Base-by-base conservation (phyloP, 768 basidiomycete genomes). In the Boletus subparvulus region DNA sequence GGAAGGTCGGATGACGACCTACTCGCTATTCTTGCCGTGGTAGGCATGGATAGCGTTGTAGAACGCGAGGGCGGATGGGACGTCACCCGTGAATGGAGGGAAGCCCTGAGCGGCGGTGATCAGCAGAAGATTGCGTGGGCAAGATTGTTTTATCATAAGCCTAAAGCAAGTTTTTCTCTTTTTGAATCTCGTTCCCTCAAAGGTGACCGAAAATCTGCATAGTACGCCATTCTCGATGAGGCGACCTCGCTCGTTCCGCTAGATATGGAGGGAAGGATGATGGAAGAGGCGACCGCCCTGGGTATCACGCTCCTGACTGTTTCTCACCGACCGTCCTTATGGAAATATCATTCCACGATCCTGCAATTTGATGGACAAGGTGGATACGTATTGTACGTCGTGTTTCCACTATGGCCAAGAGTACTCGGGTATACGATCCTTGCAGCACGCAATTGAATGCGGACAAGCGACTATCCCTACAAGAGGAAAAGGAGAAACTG, bases 51-150 rank as follows among this genome's bases (percentile, higher is more conserved):
- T 40, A 74, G 78, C 65, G 83, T 98, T 47, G 90, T 98, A 7
- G 90, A 92, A 65, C 83, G 94, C 26, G 96, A 98, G 73, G 96
- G 96, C n/a, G 96, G 96, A 13, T 98, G 94, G 94, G 89, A 91
- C 65, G 78, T 80, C 9, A 79, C 82, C n/a, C 81, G 87, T 47
- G 96, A 98, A 66, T 98, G 96, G 96, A 83, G 92, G 60, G 94
- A 97, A 69, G 83, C 90, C 3, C 74, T 98, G 35, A 94, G 91
- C 66, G 95, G 96, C 1, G 95, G 95, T 19, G 96, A 97, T 71
- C 93, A 98, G 71, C 95, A 98, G 74, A 87, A 95, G 75, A 89
- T 98, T 55, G 96, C 96, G 0, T 98, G 96, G 94, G 96, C 94
- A 13, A 78, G 96, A 62, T 72, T 99, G 62, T 99, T 98, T 69